phyloP scores from a whole-genome alignment of 2,329 filamentous ascomycete species.

The Pseudogymnoascus sp. region DNA sequence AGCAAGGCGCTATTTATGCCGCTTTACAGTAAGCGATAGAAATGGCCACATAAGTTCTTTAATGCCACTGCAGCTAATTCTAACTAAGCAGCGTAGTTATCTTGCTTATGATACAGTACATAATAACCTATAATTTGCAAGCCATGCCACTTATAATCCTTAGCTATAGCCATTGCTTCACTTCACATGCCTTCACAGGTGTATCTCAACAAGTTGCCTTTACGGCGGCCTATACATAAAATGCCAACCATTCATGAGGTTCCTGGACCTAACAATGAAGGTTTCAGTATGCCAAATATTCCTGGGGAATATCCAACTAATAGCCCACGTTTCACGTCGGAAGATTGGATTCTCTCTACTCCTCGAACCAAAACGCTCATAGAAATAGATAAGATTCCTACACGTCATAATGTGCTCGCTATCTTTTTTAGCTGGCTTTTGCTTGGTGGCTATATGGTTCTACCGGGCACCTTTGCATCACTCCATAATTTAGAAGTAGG shows the following conservation, averaged over 20 bases:
- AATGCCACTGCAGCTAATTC: not conserved
- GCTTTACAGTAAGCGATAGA: not conserved
- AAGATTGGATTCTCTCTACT: not conserved
- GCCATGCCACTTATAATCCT: not conserved
- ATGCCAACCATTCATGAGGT: not conserved
- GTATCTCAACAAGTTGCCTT: not conserved
- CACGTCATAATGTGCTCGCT: slow-evolving; percentile 21
- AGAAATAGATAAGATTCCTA: not conserved
- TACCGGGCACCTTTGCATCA: slow-evolving; percentile 26
- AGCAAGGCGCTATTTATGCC: not conserved
- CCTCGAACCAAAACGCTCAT: not conserved
- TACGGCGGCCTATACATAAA: not conserved
- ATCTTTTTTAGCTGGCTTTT: slow-evolving; percentile 24
- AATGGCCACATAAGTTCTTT: not conserved
- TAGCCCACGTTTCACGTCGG: not conserved
- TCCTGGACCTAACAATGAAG: not conserved
- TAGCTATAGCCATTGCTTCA: not conserved
- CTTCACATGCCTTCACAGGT: not conserved
- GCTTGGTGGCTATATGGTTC: slow-evolving; percentile 26
- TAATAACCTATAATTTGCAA: not conserved
- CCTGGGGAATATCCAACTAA: not conserved
- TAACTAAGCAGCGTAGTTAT: not conserved
- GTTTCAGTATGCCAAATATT: not conserved
- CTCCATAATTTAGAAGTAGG: slow-evolving; percentile 1
- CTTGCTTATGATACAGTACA: not conserved